phyloP scores from a whole-genome alignment of 2,329 filamentous ascomycete genomes.

The Curvularia lunata region DNA sequence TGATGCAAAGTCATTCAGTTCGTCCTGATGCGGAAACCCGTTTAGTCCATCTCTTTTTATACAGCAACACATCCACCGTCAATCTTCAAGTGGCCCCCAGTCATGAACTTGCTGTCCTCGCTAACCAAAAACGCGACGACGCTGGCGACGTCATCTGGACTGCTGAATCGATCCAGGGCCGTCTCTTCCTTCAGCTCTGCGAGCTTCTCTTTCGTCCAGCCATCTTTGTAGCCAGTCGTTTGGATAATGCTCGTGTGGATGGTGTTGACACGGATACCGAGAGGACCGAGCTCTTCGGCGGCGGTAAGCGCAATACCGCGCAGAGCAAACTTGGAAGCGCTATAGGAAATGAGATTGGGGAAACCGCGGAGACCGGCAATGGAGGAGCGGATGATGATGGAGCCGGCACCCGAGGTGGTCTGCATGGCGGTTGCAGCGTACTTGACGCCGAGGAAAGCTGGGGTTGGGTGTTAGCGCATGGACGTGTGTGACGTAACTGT shows the following conservation, averaged over 20 bases:
- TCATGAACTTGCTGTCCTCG: slow-evolving; percentile 50
- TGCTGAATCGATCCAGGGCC: slow-evolving; percentile 47
- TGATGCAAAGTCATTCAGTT: slow-evolving; percentile 23
- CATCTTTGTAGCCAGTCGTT: slow-evolving; percentile 44
- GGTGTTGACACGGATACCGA: slow-evolving; percentile 51
- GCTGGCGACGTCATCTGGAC: slow-evolving; percentile 49
- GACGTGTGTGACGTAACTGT: background rate
- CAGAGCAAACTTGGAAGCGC: slow-evolving; percentile 48
- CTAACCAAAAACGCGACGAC: slow-evolving; percentile 50
- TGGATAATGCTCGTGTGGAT: slow-evolving; percentile 51
- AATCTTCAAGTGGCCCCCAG: slow-evolving; percentile 45
- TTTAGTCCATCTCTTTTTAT: slow-evolving; percentile 16
- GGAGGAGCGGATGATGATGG: slow-evolving; percentile 50
- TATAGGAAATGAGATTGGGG: slow-evolving; percentile 47
- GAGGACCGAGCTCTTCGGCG: slow-evolving; percentile 47
- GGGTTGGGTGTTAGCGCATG: slow-evolving; percentile 7
- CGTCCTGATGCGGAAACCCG: background rate
- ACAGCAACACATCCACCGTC: slow-evolving; percentile 42
- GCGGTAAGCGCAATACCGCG: slow-evolving; percentile 50
- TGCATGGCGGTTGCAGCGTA: slow-evolving; percentile 46
- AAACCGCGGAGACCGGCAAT: slow-evolving; percentile 49
- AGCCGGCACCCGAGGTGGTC: slow-evolving; percentile 40
- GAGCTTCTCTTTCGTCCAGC: slow-evolving; percentile 46
- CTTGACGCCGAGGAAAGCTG: slow-evolving; percentile 50
- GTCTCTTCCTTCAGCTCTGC: slow-evolving; percentile 42